A percentile compares a stretch with the other conserved stretches of the same genome.
Conservation (phyloP, 306 rosid species). For the Quercus variabilis region DNA sequence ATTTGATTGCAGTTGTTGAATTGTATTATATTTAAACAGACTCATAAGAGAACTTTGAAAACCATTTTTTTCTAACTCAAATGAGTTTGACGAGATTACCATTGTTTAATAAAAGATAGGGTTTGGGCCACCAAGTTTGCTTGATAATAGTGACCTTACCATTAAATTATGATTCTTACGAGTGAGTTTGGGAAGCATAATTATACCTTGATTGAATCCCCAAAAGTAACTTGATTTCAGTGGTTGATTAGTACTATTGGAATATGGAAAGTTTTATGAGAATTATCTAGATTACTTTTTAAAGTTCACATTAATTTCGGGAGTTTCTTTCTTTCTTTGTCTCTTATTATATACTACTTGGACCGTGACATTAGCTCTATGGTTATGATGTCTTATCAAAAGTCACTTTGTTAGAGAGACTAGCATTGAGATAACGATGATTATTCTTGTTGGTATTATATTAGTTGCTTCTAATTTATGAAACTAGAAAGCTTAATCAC, state of each 20-base stretch:
- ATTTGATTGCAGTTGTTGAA: not conserved
- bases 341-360: no score
- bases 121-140: not conserved
- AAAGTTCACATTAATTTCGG: not conserved
- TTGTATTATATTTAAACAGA: no score
- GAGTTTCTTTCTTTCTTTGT: no score
- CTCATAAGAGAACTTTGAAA: not conserved
- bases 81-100: not conserved
- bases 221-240: not conserved
- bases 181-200: not conserved
- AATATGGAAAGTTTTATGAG: no score
- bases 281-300: not conserved
- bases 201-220: not conserved
- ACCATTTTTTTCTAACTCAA: not conserved
- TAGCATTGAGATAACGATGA: no score
- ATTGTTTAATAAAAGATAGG: not conserved
- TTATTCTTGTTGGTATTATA: no score
- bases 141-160: not conserved
- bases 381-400: no score
- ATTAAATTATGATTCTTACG: not conserved
- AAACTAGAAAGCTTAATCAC: not conserved
- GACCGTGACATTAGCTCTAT: no score
- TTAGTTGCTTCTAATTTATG: not conserved
- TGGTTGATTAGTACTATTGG: not conserved
- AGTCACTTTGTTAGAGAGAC: no score